Conservation (phyloP, 169 alveolate genomes). For the Babesia ovata region DNA sequence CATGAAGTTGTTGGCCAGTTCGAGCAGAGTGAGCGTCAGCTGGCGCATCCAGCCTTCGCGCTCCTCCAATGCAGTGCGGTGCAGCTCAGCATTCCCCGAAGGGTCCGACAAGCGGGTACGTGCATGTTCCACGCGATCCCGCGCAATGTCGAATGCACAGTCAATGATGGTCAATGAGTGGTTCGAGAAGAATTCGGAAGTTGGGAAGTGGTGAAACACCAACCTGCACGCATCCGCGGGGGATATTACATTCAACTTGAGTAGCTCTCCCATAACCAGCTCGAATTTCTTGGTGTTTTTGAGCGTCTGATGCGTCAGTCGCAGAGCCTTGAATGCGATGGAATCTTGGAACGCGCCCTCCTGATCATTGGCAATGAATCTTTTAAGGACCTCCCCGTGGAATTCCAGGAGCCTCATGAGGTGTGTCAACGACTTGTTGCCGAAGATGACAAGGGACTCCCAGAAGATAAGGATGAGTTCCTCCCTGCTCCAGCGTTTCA, state of each 20-base stretch:
- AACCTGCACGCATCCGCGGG: conserved; percentile 35
- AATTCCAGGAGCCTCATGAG: conserved; percentile 44
- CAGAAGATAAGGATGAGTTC: conserved; percentile 58
- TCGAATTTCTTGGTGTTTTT: conserved; percentile 51
- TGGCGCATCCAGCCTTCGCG: conserved; percentile 5
- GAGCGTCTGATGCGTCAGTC: conserved; percentile 33
- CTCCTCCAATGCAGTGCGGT: background rate
- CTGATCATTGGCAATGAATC: conserved; percentile 17
- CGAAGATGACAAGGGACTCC: conserved; percentile 60
- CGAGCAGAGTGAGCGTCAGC: conserved; percentile 1
- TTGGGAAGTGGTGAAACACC: conserved; percentile 38
- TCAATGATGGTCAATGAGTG: conserved; percentile 22
- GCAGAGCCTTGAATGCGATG: conserved; percentile 24
- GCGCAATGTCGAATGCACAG: conserved; percentile 18
- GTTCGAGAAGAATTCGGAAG: conserved; percentile 45
- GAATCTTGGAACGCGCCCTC: conserved; percentile 46
- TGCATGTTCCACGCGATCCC: conserved; percentile 13
- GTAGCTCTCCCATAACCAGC: conserved; percentile 29
- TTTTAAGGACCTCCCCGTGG: conserved; percentile 52
- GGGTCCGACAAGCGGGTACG: background rate
- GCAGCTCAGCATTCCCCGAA: background rate
- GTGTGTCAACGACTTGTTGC: conserved; percentile 64
- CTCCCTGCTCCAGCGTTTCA: conserved; percentile 39
- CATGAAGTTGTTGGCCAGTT: conserved; percentile 8
- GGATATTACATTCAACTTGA: conserved; percentile 14